Conservation (phyloP, 2,329 filamentous ascomycete species). For the Chaetomiaceae sp. region DNA sequence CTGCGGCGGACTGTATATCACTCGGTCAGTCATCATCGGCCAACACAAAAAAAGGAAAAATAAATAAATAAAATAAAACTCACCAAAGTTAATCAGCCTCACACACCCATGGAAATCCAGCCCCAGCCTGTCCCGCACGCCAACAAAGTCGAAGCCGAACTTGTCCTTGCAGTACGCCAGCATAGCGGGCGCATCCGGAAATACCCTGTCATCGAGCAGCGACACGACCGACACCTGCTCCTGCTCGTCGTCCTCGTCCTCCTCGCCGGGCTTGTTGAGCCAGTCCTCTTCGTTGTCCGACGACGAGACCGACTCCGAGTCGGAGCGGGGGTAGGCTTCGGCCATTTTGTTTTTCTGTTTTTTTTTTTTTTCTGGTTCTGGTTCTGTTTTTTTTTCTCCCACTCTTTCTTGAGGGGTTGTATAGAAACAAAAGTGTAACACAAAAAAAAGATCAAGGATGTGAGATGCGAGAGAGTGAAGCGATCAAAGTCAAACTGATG, state of each 20-base stretch:
- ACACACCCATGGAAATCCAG: conserved; percentile 71
- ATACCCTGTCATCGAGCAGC: conserved; percentile 62
- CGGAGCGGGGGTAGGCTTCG: conserved; percentile 19
- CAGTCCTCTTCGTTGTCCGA: conserved; percentile 37
- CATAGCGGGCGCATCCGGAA: conserved; percentile 60
- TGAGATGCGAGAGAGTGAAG: background rate
- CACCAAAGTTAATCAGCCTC: conserved; percentile 68
- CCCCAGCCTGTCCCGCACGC: conserved; percentile 49
- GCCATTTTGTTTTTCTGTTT: conserved; percentile 11
- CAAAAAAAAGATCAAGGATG: background rate
- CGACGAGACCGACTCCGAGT: conserved; percentile 16
- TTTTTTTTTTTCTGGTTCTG: background rate
- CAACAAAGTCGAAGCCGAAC: conserved; percentile 62
- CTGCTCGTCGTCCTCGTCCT: conserved; percentile 54
- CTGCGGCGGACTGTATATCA: conserved; percentile 48
- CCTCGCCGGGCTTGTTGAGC: conserved; percentile 30
- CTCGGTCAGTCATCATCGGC: too few species aligned
- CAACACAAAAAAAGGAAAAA: too few species aligned
- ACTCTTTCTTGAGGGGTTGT: background rate
- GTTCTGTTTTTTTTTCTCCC: background rate
- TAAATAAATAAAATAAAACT: conserved; percentile 11
- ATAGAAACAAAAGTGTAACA: background rate
- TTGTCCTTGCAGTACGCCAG: conserved; percentile 62
- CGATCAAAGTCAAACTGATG: too few species aligned
- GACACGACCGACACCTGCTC: conserved; percentile 59